Conservation (phyloP, 2,329 filamentous ascomycete species). For the Aspergillus eucalypticola region DNA sequence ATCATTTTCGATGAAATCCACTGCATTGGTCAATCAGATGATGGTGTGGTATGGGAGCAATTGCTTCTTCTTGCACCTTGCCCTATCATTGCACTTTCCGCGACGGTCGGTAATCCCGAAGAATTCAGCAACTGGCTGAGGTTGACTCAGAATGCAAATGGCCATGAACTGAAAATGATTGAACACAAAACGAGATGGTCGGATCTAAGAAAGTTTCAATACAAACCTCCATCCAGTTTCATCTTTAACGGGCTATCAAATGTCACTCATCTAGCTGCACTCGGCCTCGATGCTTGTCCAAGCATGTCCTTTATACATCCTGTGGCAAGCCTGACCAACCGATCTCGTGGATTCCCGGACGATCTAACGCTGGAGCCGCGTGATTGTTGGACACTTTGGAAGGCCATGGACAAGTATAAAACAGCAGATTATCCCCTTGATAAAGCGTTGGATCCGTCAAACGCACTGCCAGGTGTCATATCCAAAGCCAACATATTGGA, state of each 20-base stretch:
- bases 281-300: conserved; percentile 51
- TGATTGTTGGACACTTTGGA: conserved; percentile 68
- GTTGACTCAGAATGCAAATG: conserved; percentile 63
- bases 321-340: conserved; percentile 62
- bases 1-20: conserved; percentile 86
- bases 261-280: conserved; percentile 20
- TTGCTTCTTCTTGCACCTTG: conserved; percentile 72
- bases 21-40: conserved; percentile 73
- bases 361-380: conserved; percentile 70
- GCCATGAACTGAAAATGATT: conserved; percentile 66
- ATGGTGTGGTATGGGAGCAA: conserved; percentile 78
- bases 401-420: conserved; percentile 61
- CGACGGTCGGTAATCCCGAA: conserved; percentile 73
- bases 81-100: conserved; percentile 76
- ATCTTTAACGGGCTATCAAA: conserved; percentile 55
- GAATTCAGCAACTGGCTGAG: conserved; percentile 70
- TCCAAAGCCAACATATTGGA: conserved; percentile 65
- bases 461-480: conserved; percentile 55
- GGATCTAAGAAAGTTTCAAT: conserved; percentile 74
- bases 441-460: conserved; percentile 26
- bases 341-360: conserved; percentile 62
- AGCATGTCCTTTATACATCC: conserved; percentile 67
- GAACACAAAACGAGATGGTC: conserved; percentile 70
- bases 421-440: conserved; percentile 52
- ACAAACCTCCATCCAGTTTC: conserved; percentile 53